Conservation (phyloP, 495 filamentous ascomycete genomes). For the Trichoderma parareesei region DNA sequence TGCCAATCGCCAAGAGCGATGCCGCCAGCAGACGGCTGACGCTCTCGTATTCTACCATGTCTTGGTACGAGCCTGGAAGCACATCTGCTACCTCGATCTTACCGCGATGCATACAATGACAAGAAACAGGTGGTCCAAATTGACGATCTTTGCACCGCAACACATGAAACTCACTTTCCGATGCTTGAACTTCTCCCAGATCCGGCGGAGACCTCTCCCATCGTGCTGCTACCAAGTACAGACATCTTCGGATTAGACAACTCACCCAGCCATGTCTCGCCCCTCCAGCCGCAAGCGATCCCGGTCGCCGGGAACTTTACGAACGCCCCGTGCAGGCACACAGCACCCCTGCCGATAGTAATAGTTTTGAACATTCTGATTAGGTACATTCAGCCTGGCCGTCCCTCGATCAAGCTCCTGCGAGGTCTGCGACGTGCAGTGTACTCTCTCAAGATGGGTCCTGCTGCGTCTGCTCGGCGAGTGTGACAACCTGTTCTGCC, state of each 20-base stretch:
- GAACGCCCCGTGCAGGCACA: not conserved
- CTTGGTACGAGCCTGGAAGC: not conserved
- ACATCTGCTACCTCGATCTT: too few relatives aligned
- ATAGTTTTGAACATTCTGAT: too few relatives aligned
- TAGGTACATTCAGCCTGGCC: not conserved
- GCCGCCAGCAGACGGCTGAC: not conserved
- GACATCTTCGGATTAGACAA: not conserved
- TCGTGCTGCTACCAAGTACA: not conserved
- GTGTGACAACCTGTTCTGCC: not conserved
- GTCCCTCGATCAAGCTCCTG: not conserved
- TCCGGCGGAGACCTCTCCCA: not conserved
- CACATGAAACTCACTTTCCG: too few relatives aligned
- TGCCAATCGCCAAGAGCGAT: constrained; percentile 1
- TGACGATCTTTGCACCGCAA: too few relatives aligned
- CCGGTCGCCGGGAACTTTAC: not conserved
- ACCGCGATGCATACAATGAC: too few relatives aligned
- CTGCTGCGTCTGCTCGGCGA: too few relatives aligned
- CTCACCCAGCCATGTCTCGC: not conserved
- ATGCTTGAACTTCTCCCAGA: not conserved
- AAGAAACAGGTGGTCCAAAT: too few relatives aligned
- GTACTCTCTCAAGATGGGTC: not conserved
- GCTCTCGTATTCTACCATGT: not conserved
- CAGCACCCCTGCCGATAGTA: too few relatives aligned
- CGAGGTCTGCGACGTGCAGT: not conserved
- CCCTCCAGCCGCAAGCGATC: not conserved